phyloP scores from a whole-genome alignment of 176 grass and related monocot genomes.

The Zea mays region Zm-B73-REFERENCE-NAM-5.0 NC_050100.1:145310501-145311000 shows the following conservation, averaged over 20 bases:
- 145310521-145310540: constrained; percentile 35
- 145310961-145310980: neutral
- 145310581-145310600: constrained; percentile 29
- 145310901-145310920: constrained; percentile 19
- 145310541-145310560: constrained; percentile 41
- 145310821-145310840: neutral
- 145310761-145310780: neutral
- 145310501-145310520: constrained; percentile 47
- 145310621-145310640: constrained; percentile 41
- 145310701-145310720: constrained; percentile 43
- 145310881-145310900: constrained; percentile 36
- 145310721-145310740: constrained; percentile 16
- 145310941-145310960: neutral
- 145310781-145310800: neutral
- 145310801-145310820: neutral
- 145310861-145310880: constrained; percentile 45
- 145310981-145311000: constrained; percentile 36
- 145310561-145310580: constrained; percentile 50
- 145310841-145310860: constrained; percentile 19
- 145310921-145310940: neutral
- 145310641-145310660: neutral
- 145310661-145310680: constrained; percentile 42
- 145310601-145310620: constrained; percentile 29
- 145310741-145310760: neutral
- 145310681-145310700: constrained; percentile 48